Base-by-base conservation (phyloP, 495 filamentous ascomycete species). In the Lichenothelia convexa region DNA sequence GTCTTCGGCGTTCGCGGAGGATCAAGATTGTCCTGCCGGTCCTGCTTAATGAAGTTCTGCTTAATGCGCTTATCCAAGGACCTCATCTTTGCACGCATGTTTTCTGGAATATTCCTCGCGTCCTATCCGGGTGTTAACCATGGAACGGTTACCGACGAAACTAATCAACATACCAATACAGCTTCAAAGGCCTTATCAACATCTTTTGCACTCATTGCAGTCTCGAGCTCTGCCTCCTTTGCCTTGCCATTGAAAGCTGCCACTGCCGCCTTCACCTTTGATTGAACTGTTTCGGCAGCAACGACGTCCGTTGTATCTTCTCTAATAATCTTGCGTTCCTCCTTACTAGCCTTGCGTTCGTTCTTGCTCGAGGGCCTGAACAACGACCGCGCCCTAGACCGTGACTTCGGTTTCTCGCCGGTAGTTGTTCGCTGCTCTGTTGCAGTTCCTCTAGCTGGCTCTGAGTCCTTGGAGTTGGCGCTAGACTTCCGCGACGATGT, bases 51-150 rank as follows among this genome's bases (percentile, higher is more conserved):
- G 44, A 97, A 93, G 42, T 97, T 85, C 43, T 78, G 78, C 58
- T 97, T 97, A 56, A 97, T 83, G 19, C 78, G 80, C 38, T 77
- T 71, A 37, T 82, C 81, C 34, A 97, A 61, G 21, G 71, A 82
- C 20, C 89, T 72, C 83, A 97, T 93, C 57, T 85, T 85, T 50
- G 87, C 78, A 36, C 84, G 68, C 65, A 92, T 85, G 41, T 92
- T 80, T 44, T 89, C 78, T 15, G 89, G 86, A 35, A 97, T 85
- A 50, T 94, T 91, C 38, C 84, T 68, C 20, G 81, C 71, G 57
- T 92, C 80, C 54, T 57, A 15, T 11, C 9, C n/a, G 9, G 2
- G 8, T 18, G 2, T 26, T 51, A 18, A 50, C 44, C 38, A 40
- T 32, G 7, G 13, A n/a, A 16, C 21, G 19, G 18, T 8, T 19